Evolutionary conservation across 148 eudicot species (phyloP), one percentile per base, ranked within the genome.

Genomic region (Chenopodium quinoa): DNA sequence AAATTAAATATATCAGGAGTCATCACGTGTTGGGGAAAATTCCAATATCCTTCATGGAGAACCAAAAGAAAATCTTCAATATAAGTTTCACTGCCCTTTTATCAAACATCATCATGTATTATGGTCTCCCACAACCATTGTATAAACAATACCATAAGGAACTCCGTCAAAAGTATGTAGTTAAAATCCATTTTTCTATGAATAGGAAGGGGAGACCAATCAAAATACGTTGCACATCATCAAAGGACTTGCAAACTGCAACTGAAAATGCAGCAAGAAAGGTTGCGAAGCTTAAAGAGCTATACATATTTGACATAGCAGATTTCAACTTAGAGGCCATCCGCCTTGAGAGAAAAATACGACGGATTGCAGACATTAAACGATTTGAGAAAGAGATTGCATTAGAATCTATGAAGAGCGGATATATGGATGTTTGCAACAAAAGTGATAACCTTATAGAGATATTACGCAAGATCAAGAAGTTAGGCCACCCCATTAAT

Each of bases 341-440:
- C 17, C n/a, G 20, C 11, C n/a, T 1, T 9, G 73, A 68, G 19
- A 46, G 75, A 12, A 79, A 79, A 9, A 70, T 34, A 32, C 64
- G 75, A 7, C 65, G 75, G 5, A 31, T 79, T 27, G 50, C 75
- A 69, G 75, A 79, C 37, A 69, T 79, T 25, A 70, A 79, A 9
- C 50, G 50, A 66, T 52, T 13, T 4, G 16, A 52, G 3, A 27
- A 31, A 17, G 75, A 79, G 29, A 50, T 79, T 31, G 32, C 29
- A 3, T 70, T 79, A 7, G 44, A 79, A 11, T 27, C 25, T 20
- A 16, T 79, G 4, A 70, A 68, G 17, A 9, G 54, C 2, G 25
- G 6, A 7, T 50, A 66, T 12, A 27, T 69, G 19, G 75, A 79
- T 68, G 66, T 68, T 0, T 79, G 75, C 20, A 14, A 4, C 9